Percentiles rank a stretch among this genome's conserved stretches.
These are phyloP conservation scores for Xylaria hypoxylon DNA, from an alignment of 2,329 filamentous ascomycete species.

Conservation along the genomic window DNA sequence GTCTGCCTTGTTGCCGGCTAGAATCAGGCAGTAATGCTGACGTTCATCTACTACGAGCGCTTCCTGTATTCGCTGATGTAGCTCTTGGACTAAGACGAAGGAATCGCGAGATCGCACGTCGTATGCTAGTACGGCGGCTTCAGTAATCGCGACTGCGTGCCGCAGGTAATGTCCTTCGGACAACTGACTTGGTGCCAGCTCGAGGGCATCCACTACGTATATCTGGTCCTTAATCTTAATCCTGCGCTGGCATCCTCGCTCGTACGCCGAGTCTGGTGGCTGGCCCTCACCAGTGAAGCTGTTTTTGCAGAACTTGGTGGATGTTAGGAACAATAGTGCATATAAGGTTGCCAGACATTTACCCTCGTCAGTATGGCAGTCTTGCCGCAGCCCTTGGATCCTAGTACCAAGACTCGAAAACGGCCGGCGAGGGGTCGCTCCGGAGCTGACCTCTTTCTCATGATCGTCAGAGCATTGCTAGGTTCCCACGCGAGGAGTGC, in stretches of 20 bases:
- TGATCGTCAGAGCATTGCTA: conserved; percentile 43
- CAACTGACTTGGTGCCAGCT: conserved; percentile 53
- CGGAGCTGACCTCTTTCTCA: conserved; percentile 28
- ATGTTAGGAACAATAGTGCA: conserved; percentile 17
- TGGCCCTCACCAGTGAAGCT: conserved; percentile 46
- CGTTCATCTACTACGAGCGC: conserved; percentile 41
- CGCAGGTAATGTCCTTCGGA: conserved; percentile 51
- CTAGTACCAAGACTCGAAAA: conserved; percentile 56
- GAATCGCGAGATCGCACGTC: conserved; percentile 47
- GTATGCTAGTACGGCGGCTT: conserved; percentile 53
- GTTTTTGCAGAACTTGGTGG: conserved; percentile 51
- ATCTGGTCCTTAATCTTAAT: conserved; percentile 49
- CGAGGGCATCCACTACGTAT: conserved; percentile 54
- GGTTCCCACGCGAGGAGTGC: conserved; percentile 56
- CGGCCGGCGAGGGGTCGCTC: conserved; percentile 50
- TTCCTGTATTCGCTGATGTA: conserved; percentile 44
- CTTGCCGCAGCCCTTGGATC: conserved; percentile 56
- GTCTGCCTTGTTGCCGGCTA: conserved; percentile 55
- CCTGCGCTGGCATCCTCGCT: conserved; percentile 52
- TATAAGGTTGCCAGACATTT: conserved; percentile 19
- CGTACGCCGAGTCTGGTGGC: conserved; percentile 44
- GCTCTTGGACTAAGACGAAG: conserved; percentile 36
- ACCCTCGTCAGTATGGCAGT: conserved; percentile 56
- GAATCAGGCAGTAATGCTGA: conserved; percentile 31
- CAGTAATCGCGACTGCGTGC: conserved; percentile 56